Evolutionary conservation across 2,329 filamentous ascomycete species (phyloP).

Genomic region (Xylaria sp.): DNA sequence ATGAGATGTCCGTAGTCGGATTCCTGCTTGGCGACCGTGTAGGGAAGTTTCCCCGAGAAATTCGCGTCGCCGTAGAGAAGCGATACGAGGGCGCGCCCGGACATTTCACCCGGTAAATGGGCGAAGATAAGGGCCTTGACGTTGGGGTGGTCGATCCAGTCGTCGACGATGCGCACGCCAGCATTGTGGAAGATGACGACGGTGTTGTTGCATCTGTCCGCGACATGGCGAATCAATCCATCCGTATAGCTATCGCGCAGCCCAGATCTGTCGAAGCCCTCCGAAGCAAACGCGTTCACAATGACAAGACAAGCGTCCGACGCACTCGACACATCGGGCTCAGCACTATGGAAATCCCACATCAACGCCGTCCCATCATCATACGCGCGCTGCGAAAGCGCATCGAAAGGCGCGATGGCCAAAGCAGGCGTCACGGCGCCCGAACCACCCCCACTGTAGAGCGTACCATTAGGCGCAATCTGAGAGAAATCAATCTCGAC

Average conservation of each 20-base stretch:
- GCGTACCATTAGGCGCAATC: constrained; percentile 44
- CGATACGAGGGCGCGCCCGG: constrained; percentile 49
- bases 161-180: constrained; percentile 54
- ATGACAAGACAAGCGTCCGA: constrained; percentile 64
- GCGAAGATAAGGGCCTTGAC: constrained; percentile 60
- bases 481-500: constrained; percentile 34
- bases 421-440: constrained; percentile 44
- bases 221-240: constrained; percentile 51
- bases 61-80: constrained; percentile 54
- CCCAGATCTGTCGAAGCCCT: constrained; percentile 60
- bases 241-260: constrained; percentile 64
- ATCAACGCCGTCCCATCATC: constrained; percentile 53
- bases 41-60: constrained; percentile 55
- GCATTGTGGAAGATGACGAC: constrained; percentile 62
- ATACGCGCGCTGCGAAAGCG: constrained; percentile 46
- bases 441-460: constrained; percentile 43
- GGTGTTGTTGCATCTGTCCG: constrained; percentile 54
- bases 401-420: constrained; percentile 50
- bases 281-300: constrained; percentile 64
- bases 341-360: constrained; percentile 50
- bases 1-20: constrained; percentile 49
- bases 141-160: constrained; percentile 58
- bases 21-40: constrained; percentile 53
- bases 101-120: constrained; percentile 60
- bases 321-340: constrained; percentile 44